Percentiles rank a stretch among this genome's conserved stretches.
phyloP scores from a whole-genome alignment of 2,329 filamentous ascomycete genomes.

The Aspergillus ochraceoroseus region DNA sequence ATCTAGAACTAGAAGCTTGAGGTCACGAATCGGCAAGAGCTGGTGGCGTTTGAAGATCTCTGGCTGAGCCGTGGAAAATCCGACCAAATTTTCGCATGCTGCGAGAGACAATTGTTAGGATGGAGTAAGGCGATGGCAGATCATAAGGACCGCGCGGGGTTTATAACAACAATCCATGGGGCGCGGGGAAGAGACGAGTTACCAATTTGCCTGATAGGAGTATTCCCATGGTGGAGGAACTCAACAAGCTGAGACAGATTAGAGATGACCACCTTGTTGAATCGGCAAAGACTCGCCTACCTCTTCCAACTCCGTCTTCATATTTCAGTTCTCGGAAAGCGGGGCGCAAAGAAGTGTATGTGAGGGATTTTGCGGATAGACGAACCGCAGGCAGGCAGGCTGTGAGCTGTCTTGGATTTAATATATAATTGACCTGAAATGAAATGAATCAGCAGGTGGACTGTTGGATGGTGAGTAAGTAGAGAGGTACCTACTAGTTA shows the following conservation, averaged over 20 bases:
- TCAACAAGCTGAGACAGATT: slow-evolving; percentile 54
- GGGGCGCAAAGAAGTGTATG: no score
- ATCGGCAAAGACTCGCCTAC: slow-evolving; percentile 45
- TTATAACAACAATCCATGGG: no score
- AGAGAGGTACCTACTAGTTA: no score
- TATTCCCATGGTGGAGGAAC: slow-evolving; percentile 88
- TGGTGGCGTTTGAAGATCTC: slow-evolving; percentile 78
- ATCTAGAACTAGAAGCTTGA: slow-evolving; percentile 82
- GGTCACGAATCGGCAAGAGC: slow-evolving; percentile 72
- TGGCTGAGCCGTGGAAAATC: slow-evolving; percentile 71
- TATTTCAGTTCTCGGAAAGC: no score
- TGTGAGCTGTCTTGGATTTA: no score
- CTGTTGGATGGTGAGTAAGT: no score
- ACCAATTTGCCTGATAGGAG: slow-evolving; percentile 80
- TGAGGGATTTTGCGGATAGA: no score
- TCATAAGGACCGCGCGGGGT: no score
- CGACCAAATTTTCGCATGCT: slow-evolving; percentile 82
- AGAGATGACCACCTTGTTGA: not conserved
- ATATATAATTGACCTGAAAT: no score
- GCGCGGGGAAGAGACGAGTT: slow-evolving; percentile 13
- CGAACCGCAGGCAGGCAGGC: no score
- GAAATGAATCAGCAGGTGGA: no score
- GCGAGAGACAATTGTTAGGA: slow-evolving; percentile 4
- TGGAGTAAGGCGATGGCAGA: slow-evolving; percentile 6
- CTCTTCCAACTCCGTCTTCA: slow-evolving; percentile 74